A percentile compares a stretch with the other conserved stretches of the same genome.
phyloP scores from a whole-genome alignment of 805 yeast species.

The Starmerella gropengiesseri region DNA sequence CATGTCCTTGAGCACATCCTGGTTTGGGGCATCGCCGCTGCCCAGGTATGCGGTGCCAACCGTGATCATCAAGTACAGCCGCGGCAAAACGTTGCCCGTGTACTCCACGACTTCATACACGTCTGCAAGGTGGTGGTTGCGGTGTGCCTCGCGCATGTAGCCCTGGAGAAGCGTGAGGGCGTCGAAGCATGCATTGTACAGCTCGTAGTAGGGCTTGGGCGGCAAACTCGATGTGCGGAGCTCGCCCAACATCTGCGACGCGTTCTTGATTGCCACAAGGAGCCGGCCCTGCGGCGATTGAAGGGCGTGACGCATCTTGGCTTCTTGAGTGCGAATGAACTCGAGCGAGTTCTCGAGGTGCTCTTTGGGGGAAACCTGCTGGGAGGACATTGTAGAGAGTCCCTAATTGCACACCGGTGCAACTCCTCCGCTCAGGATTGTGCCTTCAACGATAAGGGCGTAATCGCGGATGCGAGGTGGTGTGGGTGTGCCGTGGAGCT shows the following conservation, averaged over 20 bases:
- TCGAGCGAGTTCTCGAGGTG: conserved; percentile 38
- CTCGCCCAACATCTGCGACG: conserved; percentile 71
- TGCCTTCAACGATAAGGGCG: too few relatives aligned
- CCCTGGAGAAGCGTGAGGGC: conserved; percentile 58
- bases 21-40: conserved; percentile 62
- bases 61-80: conserved; percentile 87
- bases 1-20: conserved; percentile 88
- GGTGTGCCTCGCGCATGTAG: conserved; percentile 57
- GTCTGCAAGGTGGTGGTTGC: conserved; percentile 67
- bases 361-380: conserved; percentile 8
- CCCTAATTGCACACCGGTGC: conserved; percentile 1
- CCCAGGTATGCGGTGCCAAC: conserved; percentile 86
- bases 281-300: conserved; percentile 50
- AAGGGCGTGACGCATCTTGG: conserved; percentile 65
- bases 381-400: background rate
- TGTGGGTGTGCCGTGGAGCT: too few relatives aligned
- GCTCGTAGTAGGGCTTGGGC: conserved; percentile 88
- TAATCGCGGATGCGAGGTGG: too few relatives aligned
- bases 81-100: conserved; percentile 80
- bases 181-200: conserved; percentile 76
- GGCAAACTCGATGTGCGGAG: conserved; percentile 61
- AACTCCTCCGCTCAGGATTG: too few relatives aligned
- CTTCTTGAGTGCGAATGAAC: conserved; percentile 57
- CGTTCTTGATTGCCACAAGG: conserved; percentile 81
- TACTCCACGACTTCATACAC: conserved; percentile 90